Evolutionary conservation across 306 rosid species (phyloP).

Genomic region (Vigna unguiculata): DNA sequence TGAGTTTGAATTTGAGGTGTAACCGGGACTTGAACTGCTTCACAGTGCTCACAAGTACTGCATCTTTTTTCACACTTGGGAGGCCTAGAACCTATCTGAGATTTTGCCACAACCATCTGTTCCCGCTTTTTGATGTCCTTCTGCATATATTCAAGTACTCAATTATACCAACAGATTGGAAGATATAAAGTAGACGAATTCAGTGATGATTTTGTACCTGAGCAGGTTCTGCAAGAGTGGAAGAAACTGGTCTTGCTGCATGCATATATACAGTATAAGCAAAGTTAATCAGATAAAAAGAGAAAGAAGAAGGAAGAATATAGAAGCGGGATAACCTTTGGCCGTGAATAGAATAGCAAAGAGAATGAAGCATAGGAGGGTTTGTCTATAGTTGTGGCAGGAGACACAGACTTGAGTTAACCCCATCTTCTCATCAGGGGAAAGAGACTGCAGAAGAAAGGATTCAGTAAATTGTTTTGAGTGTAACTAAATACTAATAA

Average conservation of each 20-base stretch:
- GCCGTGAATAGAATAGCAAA: constrained; percentile 61
- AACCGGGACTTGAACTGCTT: constrained; percentile 83
- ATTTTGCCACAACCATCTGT: constrained; percentile 34
- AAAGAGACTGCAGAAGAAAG: constrained; percentile 46
- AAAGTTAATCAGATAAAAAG: not conserved
- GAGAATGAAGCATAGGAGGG: constrained; percentile 53
- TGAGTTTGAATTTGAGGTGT: constrained; percentile 50
- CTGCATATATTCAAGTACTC: constrained; percentile 16
- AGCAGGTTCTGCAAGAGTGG: constrained; percentile 46
- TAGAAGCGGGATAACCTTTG: constrained; percentile 56
- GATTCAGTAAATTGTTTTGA: constrained; percentile 39
- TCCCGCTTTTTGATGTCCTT: constrained; percentile 41
- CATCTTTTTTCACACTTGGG: constrained; percentile 75
- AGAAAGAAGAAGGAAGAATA: not conserved
- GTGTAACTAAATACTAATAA: constrained; percentile 39
- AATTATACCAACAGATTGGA: not conserved
- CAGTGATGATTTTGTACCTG: constrained; percentile 44
- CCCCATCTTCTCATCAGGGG: constrained; percentile 56
- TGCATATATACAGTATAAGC: constrained; percentile 20
- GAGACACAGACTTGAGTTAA: constrained; percentile 51
- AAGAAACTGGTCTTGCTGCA: constrained; percentile 70
- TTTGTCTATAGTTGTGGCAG: constrained; percentile 58
- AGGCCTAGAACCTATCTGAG: constrained; percentile 75
- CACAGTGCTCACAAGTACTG: constrained; percentile 66
- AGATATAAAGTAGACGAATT: constrained; percentile 4